A percentile compares a stretch with the other conserved stretches of the same genome.
These are phyloP conservation scores for Gillenia trifoliata DNA, from an alignment of 306 rosid species.

Conservation along the genomic window DNA sequence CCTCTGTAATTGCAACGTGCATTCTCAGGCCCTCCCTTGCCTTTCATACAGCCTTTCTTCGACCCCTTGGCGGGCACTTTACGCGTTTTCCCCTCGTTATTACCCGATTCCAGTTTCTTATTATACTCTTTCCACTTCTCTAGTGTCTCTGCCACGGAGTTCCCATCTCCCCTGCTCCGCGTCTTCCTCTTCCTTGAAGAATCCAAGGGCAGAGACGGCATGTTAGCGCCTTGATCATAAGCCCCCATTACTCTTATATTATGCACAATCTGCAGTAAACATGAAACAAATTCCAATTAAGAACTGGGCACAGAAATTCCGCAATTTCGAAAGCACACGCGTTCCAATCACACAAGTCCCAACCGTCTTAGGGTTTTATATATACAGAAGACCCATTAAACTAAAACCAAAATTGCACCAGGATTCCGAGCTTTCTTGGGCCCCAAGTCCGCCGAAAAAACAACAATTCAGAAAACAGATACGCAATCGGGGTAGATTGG, in stretches of 20 bases:
- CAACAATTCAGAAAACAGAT: not conserved
- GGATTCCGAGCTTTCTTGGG: not conserved
- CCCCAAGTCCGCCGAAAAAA: not conserved
- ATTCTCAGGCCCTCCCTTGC: conserved; percentile 94
- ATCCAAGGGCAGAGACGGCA: conserved; percentile 27
- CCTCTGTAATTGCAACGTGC: conserved; percentile 72
- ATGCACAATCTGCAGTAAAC: conserved; percentile 29
- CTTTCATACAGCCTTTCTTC: conserved; percentile 98
- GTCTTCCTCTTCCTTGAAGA: conserved; percentile 69
- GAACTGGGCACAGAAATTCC: not conserved
- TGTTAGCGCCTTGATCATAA: conserved; percentile 29
- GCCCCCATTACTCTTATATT: conserved; percentile 40
- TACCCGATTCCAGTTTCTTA: conserved; percentile 23
- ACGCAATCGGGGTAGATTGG: not conserved
- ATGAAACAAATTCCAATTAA: not conserved
- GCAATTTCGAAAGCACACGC: not conserved
- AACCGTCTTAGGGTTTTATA: not conserved
- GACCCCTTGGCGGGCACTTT: conserved; percentile 84
- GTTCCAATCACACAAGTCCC: not conserved
- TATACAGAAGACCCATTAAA: not conserved
- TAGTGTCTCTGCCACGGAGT: conserved; percentile 60
- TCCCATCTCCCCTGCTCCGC: conserved; percentile 54
- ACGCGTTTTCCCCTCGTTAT: conserved; percentile 25
- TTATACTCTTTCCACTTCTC: conserved; percentile 74
- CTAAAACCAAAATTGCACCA: not conserved